A percentile compares a stretch with the other conserved stretches of the same genome.
Evolutionary conservation across 305 asterid species (phyloP).

Genomic region (Solanum hybrid): DNA sequence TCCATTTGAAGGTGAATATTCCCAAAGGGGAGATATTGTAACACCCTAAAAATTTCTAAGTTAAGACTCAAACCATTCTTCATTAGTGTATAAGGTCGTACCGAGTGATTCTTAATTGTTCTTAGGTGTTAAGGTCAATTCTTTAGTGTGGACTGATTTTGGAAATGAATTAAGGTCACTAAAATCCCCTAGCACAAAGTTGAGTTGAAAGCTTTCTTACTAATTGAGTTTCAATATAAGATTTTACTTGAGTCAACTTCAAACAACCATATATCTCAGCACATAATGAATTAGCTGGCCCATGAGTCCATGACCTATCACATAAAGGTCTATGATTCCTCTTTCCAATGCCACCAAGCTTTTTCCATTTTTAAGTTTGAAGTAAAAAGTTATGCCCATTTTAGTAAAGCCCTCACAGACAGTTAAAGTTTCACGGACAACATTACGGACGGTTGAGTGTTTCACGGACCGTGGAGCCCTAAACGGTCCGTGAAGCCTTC

Average conservation of each 20-base stretch:
- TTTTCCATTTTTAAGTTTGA: not conserved
- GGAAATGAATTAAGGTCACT: not conserved
- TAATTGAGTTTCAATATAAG: not conserved
- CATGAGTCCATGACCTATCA: not conserved
- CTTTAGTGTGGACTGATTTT: not conserved
- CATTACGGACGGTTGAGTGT: not conserved
- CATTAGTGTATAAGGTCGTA: not conserved
- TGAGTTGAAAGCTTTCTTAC: not conserved
- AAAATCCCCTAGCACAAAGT: not conserved
- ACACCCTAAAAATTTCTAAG: not conserved
- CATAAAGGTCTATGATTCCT: not conserved
- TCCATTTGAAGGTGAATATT: not conserved
- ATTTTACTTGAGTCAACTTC: not conserved
- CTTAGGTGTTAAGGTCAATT: not conserved
- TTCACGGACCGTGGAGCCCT: not conserved
- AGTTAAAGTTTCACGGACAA: not conserved
- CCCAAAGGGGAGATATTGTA: not conserved
- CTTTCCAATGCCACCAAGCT: not conserved
- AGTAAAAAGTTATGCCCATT: not conserved
- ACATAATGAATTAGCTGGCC: not conserved
- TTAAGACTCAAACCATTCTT: not conserved
- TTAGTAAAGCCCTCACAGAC: not conserved
- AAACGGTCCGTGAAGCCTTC: not conserved
- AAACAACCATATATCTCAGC: not conserved
- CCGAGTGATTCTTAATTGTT: not conserved